phyloP scores from a whole-genome alignment of 2,329 filamentous ascomycete species.

The Stemphylium beticola region DNA sequence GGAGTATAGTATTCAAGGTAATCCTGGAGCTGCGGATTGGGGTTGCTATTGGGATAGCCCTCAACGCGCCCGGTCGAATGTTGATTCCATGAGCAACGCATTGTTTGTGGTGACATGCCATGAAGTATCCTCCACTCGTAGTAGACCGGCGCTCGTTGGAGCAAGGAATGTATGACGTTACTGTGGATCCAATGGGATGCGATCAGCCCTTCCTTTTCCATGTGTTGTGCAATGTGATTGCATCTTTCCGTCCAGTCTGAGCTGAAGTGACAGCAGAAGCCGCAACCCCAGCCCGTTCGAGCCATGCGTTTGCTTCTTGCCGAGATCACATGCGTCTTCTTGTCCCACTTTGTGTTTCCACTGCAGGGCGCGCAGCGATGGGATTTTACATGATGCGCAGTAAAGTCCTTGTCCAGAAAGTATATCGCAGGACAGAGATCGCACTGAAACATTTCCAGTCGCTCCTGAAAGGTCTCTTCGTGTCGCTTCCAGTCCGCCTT shows the following conservation, averaged over 20 bases:
- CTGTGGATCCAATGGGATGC: conserved; percentile 71
- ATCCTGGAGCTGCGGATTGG: conserved; percentile 34
- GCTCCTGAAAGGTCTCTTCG: conserved; percentile 71
- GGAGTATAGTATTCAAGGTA: conserved; percentile 34
- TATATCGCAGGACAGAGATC: conserved; percentile 69
- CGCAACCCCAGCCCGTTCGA: conserved; percentile 70
- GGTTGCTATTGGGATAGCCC: conserved; percentile 35
- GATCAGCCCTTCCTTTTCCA: conserved; percentile 59
- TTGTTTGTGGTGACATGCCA: conserved; percentile 18
- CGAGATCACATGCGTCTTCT: conserved; percentile 56
- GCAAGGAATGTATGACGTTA: conserved; percentile 67
- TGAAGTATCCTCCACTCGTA: conserved; percentile 58
- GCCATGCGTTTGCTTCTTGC: conserved; percentile 21
- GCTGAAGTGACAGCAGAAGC: conserved; percentile 69
- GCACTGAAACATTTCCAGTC: conserved; percentile 68
- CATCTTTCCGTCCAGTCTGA: conserved; percentile 67
- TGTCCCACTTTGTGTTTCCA: conserved; percentile 52
- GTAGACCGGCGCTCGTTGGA: conserved; percentile 66
- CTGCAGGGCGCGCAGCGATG: conserved; percentile 61
- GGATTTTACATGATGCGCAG: conserved; percentile 67
- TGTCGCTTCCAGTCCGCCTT: conserved; percentile 74
- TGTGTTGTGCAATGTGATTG: conserved; percentile 70
- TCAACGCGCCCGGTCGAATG: conserved; percentile 36
- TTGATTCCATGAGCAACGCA: conserved; percentile 31
- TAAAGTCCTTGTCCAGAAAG: conserved; percentile 70